A percentile compares a stretch with the other conserved stretches of the same genome.
Conservation (phyloP, 1,139 yeast genomes). For the Candida tropicalis region DNA sequence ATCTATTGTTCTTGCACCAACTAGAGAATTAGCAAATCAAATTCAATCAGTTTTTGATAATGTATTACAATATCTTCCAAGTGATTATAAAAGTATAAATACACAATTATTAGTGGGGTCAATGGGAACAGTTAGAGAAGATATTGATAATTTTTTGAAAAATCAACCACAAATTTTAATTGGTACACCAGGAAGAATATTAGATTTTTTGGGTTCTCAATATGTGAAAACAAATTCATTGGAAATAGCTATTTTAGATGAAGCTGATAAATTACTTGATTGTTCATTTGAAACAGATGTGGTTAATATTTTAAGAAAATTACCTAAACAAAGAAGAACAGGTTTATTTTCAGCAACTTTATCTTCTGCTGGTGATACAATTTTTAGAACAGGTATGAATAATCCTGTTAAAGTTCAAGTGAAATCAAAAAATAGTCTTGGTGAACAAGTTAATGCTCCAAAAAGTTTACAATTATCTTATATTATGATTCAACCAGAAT, state of each 20-base stretch:
- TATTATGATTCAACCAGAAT: constrained; percentile 58
- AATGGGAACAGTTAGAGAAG: constrained; percentile 69
- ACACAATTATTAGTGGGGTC: constrained; percentile 87
- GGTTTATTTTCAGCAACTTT: constrained; percentile 94
- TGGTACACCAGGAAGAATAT: constrained; percentile 91
- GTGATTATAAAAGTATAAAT: constrained; percentile 41
- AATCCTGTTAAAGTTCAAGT: constrained; percentile 88
- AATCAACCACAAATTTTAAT: constrained; percentile 72
- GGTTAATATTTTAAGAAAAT: constrained; percentile 59
- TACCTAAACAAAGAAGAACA: constrained; percentile 91
- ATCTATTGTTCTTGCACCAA: constrained; percentile 80
- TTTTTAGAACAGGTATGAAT: constrained; percentile 79
- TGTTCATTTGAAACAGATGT: constrained; percentile 74
- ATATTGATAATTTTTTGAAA: constrained; percentile 58
- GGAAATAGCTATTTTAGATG: constrained; percentile 83
- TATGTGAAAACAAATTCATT: constrained; percentile 58
- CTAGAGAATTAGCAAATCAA: constrained; percentile 89
- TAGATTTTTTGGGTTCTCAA: constrained; percentile 64
- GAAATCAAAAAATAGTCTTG: constrained; percentile 40
- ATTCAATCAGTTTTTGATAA: constrained; percentile 67
- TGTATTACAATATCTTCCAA: constrained; percentile 64
- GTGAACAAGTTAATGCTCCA: constrained; percentile 47
- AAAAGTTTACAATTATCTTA: constrained; percentile 65
- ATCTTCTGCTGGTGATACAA: constrained; percentile 70
- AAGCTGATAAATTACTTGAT: constrained; percentile 89